Evolutionary conservation across 108 stramenopile species (phyloP).

Genomic region (Schizochytrium sp.): DNA sequence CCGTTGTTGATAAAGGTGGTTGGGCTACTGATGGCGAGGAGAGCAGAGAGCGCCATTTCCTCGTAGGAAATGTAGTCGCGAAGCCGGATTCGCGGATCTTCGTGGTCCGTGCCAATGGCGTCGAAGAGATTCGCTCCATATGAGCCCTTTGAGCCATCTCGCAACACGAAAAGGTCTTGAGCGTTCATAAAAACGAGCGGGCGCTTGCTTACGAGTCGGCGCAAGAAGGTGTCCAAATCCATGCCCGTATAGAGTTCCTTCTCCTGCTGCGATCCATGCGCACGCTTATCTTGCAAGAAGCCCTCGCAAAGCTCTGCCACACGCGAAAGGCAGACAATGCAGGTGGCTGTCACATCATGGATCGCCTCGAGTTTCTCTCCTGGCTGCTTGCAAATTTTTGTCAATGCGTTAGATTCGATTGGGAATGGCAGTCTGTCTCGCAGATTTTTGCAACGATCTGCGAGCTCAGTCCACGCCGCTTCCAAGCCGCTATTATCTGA

Average conservation of each 20-base stretch:
- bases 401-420: background rate
- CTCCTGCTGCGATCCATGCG: background rate
- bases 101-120: background rate
- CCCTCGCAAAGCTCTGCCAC: background rate
- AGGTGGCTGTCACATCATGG: background rate
- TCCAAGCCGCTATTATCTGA: background rate
- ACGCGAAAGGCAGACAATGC: background rate
- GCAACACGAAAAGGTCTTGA: background rate
- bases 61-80: background rate
- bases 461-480: background rate
- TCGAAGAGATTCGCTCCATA: background rate
- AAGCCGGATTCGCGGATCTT: background rate
- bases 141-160: background rate
- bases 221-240: background rate
- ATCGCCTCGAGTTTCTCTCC: background rate
- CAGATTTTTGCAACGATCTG: background rate
- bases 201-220: background rate
- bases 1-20: conserved; percentile 1
- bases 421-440: background rate
- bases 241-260: background rate
- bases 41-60: background rate
- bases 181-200: background rate
- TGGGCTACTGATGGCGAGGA: background rate
- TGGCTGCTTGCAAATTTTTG: background rate
- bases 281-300: background rate